Percentiles rank a stretch among this genome's conserved stretches.
Conservation (phyloP, 2,329 filamentous ascomycete genomes). For the Penicillium sp. region DNA sequence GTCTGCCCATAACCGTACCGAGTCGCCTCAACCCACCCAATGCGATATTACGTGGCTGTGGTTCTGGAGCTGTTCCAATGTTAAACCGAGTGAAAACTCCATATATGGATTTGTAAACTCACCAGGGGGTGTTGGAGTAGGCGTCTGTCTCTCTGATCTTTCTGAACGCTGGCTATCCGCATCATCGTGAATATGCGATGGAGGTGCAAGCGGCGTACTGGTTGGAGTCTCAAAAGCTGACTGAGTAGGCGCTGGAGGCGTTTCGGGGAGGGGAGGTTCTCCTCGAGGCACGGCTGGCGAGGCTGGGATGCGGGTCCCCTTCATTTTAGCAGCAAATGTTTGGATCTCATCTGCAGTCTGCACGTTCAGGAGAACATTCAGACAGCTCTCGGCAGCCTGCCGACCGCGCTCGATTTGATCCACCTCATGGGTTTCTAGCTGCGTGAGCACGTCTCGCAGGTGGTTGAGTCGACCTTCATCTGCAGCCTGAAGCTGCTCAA, state of each 20-base stretch:
- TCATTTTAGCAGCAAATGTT: constrained; percentile 40
- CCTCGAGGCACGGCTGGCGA: constrained; percentile 15
- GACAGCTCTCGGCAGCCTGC: constrained; percentile 71
- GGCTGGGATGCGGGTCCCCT: constrained; percentile 11
- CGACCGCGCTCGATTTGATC: constrained; percentile 80
- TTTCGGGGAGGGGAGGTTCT: constrained; percentile 19
- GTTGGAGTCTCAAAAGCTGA: constrained; percentile 20
- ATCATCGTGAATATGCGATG: constrained; percentile 52
- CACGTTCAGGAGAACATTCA: constrained; percentile 82
- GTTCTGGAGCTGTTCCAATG: constrained; percentile 33
- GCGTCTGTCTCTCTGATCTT: constrained; percentile 39
- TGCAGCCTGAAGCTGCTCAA: constrained; percentile 85
- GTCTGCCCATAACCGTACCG: constrained; percentile 49
- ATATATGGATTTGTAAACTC: constrained; percentile 14
- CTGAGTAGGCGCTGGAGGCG: constrained; percentile 15
- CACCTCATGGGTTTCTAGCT: constrained; percentile 88
- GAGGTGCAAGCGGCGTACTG: constrained; percentile 17
- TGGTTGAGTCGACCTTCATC: constrained; percentile 90
- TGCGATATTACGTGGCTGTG: constrained; percentile 41
- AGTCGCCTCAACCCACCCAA: constrained; percentile 48
- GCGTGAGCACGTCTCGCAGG: constrained; percentile 84
- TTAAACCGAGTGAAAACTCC: not conserved
- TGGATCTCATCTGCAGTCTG: constrained; percentile 83
- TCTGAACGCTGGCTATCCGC: constrained; percentile 57
- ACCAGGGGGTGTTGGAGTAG: constrained; percentile 36